phyloP scores from a whole-genome alignment of 768 basidiomycete genomes.

The Xerocomellus intermedius region DNA sequence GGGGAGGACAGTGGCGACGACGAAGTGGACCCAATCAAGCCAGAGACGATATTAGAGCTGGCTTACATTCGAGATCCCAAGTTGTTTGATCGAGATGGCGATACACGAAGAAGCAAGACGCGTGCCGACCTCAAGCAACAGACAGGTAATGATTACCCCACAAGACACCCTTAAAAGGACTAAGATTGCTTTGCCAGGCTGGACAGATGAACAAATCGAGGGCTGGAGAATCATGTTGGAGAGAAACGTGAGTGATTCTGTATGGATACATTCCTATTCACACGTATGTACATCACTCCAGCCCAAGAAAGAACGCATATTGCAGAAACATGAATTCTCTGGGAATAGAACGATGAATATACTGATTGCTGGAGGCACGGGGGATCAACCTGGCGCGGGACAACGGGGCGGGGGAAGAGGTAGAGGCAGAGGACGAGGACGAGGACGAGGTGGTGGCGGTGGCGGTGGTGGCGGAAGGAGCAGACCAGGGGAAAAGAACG shows the following conservation, averaged over 20 bases:
- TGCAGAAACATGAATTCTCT: conserved; percentile 73
- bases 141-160: conserved; percentile 49
- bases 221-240: conserved; percentile 93
- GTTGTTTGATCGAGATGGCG: conserved; percentile 73
- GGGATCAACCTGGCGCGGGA: conserved; percentile 8
- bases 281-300: conserved; percentile 26
- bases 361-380: neutral
- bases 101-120: conserved; percentile 66
- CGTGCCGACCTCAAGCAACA: conserved; percentile 62
- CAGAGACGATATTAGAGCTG: conserved; percentile 69
- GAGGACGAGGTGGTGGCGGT: conserved; percentile 41
- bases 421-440: conserved; percentile 39
- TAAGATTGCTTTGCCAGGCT: conserved; percentile 42
- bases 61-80: conserved; percentile 75
- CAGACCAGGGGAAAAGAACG: conserved; percentile 38
- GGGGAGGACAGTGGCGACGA: conserved; percentile 49
- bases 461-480: conserved; percentile 36
- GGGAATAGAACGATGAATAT: conserved; percentile 48
- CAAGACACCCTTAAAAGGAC: neutral
- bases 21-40: conserved; percentile 31
- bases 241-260: conserved; percentile 60
- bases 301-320: conserved; percentile 73
- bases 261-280: conserved; percentile 8
- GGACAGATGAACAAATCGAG: conserved; percentile 84
- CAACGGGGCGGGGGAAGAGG: conserved; percentile 15